These are phyloP conservation scores for Candida cerambycidarum DNA, from an alignment of 805 yeast genomes.

Conservation along the genomic window DNA sequence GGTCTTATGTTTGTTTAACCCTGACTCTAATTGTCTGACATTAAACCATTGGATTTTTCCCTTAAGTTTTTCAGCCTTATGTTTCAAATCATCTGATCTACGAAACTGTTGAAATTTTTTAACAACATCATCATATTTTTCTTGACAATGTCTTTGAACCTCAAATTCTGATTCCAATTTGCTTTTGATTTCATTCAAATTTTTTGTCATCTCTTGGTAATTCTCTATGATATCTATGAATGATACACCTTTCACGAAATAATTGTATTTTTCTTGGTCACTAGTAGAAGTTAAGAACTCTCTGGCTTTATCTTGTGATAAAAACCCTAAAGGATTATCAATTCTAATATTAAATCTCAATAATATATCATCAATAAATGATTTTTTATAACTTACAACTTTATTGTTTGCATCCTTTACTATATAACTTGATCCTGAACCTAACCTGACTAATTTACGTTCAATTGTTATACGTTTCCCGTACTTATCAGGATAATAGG, in stretches of 20 bases:
- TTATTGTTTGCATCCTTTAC: slow-evolving; percentile 54
- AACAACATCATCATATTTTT: slow-evolving; percentile 22
- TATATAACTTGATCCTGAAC: slow-evolving; percentile 50
- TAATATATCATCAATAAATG: slow-evolving; percentile 65
- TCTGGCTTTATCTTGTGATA: slow-evolving; percentile 93
- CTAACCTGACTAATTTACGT: slow-evolving; percentile 55
- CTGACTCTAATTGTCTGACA: slow-evolving; percentile 28
- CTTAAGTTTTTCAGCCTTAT: slow-evolving; percentile 31
- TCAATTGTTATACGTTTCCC: slow-evolving; percentile 73
- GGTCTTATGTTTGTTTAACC: slow-evolving; percentile 11
- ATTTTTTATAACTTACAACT: slow-evolving; percentile 55
- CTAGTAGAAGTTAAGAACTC: slow-evolving; percentile 79
- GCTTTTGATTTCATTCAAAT: slow-evolving; percentile 29
- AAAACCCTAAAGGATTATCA: slow-evolving; percentile 86
- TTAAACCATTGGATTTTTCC: slow-evolving; percentile 46
- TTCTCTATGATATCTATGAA: slow-evolving; percentile 64
- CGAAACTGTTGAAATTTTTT: slow-evolving; percentile 21
- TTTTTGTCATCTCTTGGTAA: slow-evolving; percentile 33
- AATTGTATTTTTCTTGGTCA: slow-evolving; percentile 67
- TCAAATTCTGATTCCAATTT: slow-evolving; percentile 18
- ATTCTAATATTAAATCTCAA: slow-evolving; percentile 74
- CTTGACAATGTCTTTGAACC: slow-evolving; percentile 28
- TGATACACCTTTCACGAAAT: slow-evolving; percentile 79
- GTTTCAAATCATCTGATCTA: slow-evolving; percentile 33
- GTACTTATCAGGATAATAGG: slow-evolving; percentile 60